These are phyloP conservation scores for Claviceps quebecensis DNA, from an alignment of 2,329 filamentous ascomycete genomes.

Conservation along the genomic window DNA sequence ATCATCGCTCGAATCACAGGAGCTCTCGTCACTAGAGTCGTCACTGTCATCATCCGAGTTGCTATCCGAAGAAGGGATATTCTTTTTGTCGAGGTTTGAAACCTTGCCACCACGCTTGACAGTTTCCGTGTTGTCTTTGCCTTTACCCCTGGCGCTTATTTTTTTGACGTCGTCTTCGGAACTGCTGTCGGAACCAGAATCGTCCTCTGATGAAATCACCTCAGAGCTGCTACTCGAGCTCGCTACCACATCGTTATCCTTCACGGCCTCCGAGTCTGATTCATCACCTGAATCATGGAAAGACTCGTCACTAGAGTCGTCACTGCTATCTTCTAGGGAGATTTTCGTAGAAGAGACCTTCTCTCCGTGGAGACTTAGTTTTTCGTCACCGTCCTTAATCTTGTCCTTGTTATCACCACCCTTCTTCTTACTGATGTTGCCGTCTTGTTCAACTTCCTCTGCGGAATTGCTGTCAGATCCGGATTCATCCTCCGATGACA, in stretches of 20 bases:
- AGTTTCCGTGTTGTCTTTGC: not conserved
- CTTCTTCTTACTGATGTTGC: not conserved
- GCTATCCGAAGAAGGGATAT: not conserved
- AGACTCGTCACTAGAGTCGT: constrained; percentile 8
- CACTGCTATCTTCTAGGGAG: constrained; percentile 2
- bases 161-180: not conserved
- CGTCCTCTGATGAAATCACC: constrained; percentile 3
- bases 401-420: not conserved
- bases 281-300: no score
- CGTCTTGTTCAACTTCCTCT: not conserved
- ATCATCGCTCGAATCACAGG: constrained; percentile 9
- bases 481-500: constrained; percentile 1
- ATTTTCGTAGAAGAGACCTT: not conserved
- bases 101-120: not conserved
- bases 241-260: not conserved
- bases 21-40: constrained; percentile 10
- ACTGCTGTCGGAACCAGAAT: not conserved
- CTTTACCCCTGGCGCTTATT: not conserved
- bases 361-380: not conserved
- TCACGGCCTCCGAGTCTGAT: no score
- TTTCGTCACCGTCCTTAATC: not conserved
- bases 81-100: not conserved
- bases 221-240: constrained; percentile 7
- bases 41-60: constrained; percentile 7
- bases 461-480: not conserved